phyloP scores from a whole-genome alignment of 495 filamentous ascomycete genomes.

The Clavariopsis aquatica region DNA sequence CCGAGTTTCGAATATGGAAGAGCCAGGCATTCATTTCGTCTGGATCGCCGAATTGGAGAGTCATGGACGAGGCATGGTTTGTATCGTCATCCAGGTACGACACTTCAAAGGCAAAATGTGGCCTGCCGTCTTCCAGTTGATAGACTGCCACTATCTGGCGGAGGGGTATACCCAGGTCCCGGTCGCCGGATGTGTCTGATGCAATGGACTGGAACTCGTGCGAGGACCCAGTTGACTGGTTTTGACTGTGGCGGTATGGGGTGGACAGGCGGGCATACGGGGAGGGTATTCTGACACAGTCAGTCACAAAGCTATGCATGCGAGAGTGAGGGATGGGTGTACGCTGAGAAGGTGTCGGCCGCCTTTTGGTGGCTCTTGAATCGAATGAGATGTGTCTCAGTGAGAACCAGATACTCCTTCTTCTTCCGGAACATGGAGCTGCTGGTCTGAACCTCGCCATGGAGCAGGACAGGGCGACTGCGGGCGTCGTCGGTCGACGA shows the following conservation, averaged over 20 bases:
- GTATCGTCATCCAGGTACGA: slow-evolving; percentile 72
- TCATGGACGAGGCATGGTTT: slow-evolving; percentile 59
- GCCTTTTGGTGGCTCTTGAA: slow-evolving; percentile 75
- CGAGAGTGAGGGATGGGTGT: slow-evolving; percentile 27
- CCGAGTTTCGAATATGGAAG: slow-evolving; percentile 62
- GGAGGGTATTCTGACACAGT: slow-evolving; percentile 19
- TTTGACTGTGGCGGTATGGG: slow-evolving; percentile 45
- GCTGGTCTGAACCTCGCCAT: slow-evolving; percentile 79
- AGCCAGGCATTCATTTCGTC: slow-evolving; percentile 77
- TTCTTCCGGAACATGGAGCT: slow-evolving; percentile 80
- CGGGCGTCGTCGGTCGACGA: slow-evolving; percentile 39
- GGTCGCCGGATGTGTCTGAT: slow-evolving; percentile 50
- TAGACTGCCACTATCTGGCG: slow-evolving; percentile 76
- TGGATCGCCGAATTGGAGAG: slow-evolving; percentile 71
- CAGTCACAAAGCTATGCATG: not conserved
- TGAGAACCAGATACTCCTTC: slow-evolving; percentile 89
- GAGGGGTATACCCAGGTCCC: slow-evolving; percentile 64
- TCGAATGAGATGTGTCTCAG: slow-evolving; percentile 76
- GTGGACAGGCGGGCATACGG: slow-evolving; percentile 26
- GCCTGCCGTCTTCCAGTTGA: slow-evolving; percentile 73
- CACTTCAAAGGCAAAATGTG: slow-evolving; percentile 79
- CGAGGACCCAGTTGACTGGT: slow-evolving; percentile 60
- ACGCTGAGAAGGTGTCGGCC: slow-evolving; percentile 61
- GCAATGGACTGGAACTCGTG: slow-evolving; percentile 59
- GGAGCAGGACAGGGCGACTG: slow-evolving; percentile 58